Conservation (phyloP, 768 basidiomycete genomes). For the Suillus lakei region DNA sequence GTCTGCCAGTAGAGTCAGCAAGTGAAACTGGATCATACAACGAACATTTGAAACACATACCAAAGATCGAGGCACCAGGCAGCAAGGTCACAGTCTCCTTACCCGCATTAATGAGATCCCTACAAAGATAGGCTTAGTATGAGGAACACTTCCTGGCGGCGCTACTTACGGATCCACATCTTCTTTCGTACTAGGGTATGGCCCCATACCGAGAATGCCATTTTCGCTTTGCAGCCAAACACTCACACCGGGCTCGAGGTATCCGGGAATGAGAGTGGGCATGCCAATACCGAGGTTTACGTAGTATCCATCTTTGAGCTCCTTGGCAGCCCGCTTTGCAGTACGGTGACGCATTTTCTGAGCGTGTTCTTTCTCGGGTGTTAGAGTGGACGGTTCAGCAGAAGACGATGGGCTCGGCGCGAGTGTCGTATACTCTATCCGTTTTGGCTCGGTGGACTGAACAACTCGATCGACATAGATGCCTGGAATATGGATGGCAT, state of each 20-base stretch:
- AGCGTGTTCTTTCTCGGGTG: constrained; percentile 58
- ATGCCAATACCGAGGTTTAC: constrained; percentile 92
- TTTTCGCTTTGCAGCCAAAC: constrained; percentile 96
- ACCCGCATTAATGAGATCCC: constrained; percentile 92
- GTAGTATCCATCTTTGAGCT: constrained; percentile 86
- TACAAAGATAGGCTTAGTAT: constrained; percentile 32
- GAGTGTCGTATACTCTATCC: constrained; percentile 76
- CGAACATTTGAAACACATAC: constrained; percentile 44
- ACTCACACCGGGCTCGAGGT: constrained; percentile 69
- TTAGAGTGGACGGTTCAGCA: constrained; percentile 29
- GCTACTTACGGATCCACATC: constrained; percentile 76
- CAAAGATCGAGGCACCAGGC: constrained; percentile 91
- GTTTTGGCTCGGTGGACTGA: constrained; percentile 72
- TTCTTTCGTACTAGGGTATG: constrained; percentile 76
- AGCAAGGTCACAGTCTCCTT: constrained; percentile 94
- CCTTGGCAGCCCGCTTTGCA: constrained; percentile 86
- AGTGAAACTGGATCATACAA: neutral
- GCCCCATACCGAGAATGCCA: constrained; percentile 87
- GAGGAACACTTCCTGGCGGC: constrained; percentile 2
- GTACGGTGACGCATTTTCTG: constrained; percentile 70
- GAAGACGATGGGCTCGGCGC: constrained; percentile 49
- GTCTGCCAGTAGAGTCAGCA: constrained; percentile 47
- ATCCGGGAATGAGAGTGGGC: constrained; percentile 87
- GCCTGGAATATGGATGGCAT: constrained; percentile 81
- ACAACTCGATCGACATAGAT: constrained; percentile 93